Base-by-base conservation (phyloP, 1,284 basidiomycete genomes). In the Heterobasidion irregulare region DNA sequence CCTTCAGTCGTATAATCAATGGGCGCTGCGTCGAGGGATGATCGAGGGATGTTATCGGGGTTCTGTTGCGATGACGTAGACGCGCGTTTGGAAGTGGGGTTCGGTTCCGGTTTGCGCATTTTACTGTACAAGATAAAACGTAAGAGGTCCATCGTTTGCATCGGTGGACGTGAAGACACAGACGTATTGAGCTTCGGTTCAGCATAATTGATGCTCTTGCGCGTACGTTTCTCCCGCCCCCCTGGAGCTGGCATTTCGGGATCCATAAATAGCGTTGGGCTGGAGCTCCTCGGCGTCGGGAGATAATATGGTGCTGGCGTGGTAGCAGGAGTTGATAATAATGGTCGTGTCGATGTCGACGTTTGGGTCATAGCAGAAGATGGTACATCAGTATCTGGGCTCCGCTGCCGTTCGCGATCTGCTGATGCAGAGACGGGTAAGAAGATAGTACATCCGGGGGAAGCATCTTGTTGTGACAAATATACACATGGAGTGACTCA, bases 111-210 rank as follows among this genome's bases (percentile, higher is more conserved):
- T 71, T 93, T 93, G 48, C 91, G 85, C 91, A 94, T 93, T 82
- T 94, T 94, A 50, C 89, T 92, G 63, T 46, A 36, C 26, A 6
- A 26, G 6, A 16, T 6, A 19, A 34, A n/a, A 12, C 9, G 50
- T 43, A 16, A 52, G 18, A 13, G 43, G 62, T 49, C 61, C 53
- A 15, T 52, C 16, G 33, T 54, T 51, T 18, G 56, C 38, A 41
- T 41, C 38, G n/a, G n/a, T 41, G 38, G n/a, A 49, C 32, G 34
- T 16, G 15, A 51, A 43, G 34, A 47, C 34, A 83, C 87, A 61
- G 67, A 92, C 90, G 89, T 93, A 67, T 92, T 92, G 34, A 94
- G 75, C 68, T 92, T 94, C 10, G 92, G 92, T 67, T 94, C 92
- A 1, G 91, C 79, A 64, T 94, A 94, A 67, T 93, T 94, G 54